Conservation (phyloP, 1,284 basidiomycete genomes). For the Peniophora sp. region DNA sequence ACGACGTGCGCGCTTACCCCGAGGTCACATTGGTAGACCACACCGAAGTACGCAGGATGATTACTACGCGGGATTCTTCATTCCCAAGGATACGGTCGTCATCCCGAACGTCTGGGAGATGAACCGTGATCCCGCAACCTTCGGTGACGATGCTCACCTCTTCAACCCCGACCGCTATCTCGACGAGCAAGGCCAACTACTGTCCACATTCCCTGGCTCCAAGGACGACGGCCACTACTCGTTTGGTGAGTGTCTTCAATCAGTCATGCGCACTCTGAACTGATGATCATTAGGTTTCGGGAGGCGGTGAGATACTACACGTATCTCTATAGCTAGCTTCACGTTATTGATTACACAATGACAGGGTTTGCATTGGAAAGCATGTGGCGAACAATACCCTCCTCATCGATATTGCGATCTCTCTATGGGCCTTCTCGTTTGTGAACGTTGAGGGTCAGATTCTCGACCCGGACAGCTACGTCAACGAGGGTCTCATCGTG, state of each 20-base stretch:
- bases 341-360: no score
- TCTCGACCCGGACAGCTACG: neutral
- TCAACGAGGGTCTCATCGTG: slow-evolving; percentile 1
- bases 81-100: slow-evolving; percentile 14
- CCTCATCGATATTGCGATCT: slow-evolving; percentile 1
- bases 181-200: neutral
- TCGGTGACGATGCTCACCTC: neutral
- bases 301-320: neutral
- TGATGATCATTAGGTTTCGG: neutral
- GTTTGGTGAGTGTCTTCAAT: neutral
- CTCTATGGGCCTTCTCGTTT: slow-evolving; percentile 1
- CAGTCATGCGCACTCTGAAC: no score
- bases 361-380: neutral
- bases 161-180: slow-evolving; percentile 4
- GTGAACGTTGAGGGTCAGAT: neutral
- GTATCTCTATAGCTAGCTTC: no score
- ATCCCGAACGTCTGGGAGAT: slow-evolving; percentile 9
- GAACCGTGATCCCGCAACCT: slow-evolving; percentile 1
- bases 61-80: slow-evolving; percentile 13
- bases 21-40: slow-evolving; percentile 7
- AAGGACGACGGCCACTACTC: slow-evolving; percentile 4
- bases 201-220: neutral
- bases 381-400: slow-evolving; percentile 1
- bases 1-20: no score
- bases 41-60: slow-evolving; percentile 11